Evolutionary conservation across 176 grass and related monocot genomes (phyloP), one percentile per base, ranked within the genome.

Genomic region (Poa annua): DNA sequence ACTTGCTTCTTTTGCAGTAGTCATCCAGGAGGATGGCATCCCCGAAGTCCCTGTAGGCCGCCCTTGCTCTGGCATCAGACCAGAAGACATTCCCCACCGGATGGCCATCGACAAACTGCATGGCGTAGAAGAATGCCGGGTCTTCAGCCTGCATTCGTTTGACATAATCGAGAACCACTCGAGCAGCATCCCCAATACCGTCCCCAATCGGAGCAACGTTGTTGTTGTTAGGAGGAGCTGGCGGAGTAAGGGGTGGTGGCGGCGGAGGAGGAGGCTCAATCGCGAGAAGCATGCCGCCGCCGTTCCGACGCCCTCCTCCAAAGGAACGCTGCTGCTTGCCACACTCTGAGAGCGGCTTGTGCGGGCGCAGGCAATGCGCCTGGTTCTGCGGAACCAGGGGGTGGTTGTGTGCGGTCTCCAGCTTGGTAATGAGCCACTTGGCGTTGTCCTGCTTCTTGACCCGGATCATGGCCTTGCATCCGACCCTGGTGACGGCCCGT

Each of bases 381-480:
- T 90, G 88, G 75, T 83, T 80, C 0, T 76, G 75, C 16, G 84
- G 86, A 47, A 81, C 83, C 24, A 94, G 73, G 20, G 81, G 63
- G 67, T 94, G 92, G 76, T 94, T 94, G 52, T 94, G 92, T 3
- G 79, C 67, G 9, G 87, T 91, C 72, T 89, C 92, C 70, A 94
- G 81, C 78, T 89, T 94, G 71, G 92, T 91, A 12, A 94, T 89
- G 42, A n/a, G 7, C 92, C 92, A 94, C 41, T 77, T 71, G 17
- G 72, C 86, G 12, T 73, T 87, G 68, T 88, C 89, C 77, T 86
- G 89, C 65, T 89, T 94, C 79, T 94, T 94, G 61, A 94, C 92
- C 81, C 87, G 78, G 81, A 94, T 91, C 92, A 94, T 94, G 52
- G 89, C 92, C 74, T 94, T 94, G 79, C 92, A 94, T 15, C 92